Evolutionary conservation across 2,329 filamentous ascomycete genomes (phyloP).

Genomic region (Paraconiothyrium brasiliense): DNA sequence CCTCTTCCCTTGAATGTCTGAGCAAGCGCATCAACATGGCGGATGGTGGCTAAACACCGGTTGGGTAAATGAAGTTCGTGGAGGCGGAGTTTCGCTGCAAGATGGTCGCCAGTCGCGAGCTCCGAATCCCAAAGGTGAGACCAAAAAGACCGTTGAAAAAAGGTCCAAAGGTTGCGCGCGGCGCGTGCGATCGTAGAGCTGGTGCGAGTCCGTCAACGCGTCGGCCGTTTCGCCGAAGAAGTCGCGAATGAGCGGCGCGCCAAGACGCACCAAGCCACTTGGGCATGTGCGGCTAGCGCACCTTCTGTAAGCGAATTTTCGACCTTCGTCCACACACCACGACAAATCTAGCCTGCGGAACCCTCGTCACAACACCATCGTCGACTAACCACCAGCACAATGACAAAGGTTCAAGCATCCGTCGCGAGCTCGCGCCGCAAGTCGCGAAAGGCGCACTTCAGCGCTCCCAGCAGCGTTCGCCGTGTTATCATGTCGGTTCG

Average conservation of each 20-base stretch:
- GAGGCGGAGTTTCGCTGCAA: not conserved
- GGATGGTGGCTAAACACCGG: constrained; percentile 15
- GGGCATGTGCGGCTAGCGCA: not conserved
- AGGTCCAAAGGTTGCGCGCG: not conserved
- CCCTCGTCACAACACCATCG: constrained; percentile 31
- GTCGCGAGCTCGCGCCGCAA: constrained; percentile 90
- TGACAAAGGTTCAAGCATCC: constrained; percentile 73
- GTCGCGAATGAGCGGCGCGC: not conserved
- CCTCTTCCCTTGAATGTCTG: constrained; percentile 14
- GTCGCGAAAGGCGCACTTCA: constrained; percentile 98
- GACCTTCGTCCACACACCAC: constrained; percentile 25
- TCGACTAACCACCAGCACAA: constrained; percentile 59
- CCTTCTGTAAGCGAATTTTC: constrained; percentile 26
- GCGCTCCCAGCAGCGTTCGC: constrained; percentile 91
- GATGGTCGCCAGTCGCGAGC: not conserved
- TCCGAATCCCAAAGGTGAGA: not conserved
- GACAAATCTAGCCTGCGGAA: constrained; percentile 19
- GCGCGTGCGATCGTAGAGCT: constrained; percentile 15
- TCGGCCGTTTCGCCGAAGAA: constrained; percentile 9
- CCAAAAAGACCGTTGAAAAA: not conserved
- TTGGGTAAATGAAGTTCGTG: constrained; percentile 2
- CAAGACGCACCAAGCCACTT: not conserved
- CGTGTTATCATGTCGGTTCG: constrained; percentile 85
- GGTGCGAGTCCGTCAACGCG: constrained; percentile 5
- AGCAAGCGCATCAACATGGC: constrained; percentile 17